Base-by-base conservation (phyloP, 768 basidiomycete genomes). In the Paxillus rubicundulus region DNA sequence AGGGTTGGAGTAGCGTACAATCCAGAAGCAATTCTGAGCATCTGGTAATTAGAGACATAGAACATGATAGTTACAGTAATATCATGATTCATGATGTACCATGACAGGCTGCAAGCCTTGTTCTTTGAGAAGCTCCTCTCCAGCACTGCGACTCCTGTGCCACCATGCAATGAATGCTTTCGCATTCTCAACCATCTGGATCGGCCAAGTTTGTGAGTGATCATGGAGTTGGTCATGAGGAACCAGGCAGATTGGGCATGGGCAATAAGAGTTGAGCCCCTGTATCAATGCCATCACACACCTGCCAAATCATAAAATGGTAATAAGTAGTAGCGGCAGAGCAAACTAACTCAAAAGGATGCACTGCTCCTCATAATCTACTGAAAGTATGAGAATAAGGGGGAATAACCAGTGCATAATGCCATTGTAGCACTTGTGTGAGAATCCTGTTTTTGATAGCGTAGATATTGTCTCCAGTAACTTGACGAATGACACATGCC, bases 331-430 rank as follows among this genome's bases (percentile, higher is more conserved):
- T n/a, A n/a, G n/a, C n/a, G n/a, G n/a, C n/a, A n/a, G n/a, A n/a
- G n/a, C n/a, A n/a, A n/a, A n/a, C n/a, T n/a, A n/a, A n/a, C n/a
- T n/a, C 17, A 28, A 45, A 52, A 41, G 14, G 45, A 45, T 71
- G 27, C 65, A 77, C 76, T 72, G 70, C 63, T 78, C 75, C 53
- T 77, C 71, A 49, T 74, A 78, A 45, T 77, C 75, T 33, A 73
- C 66, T n/a, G 68, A 70, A 5, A 74, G 49, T 8, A 75, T 72
- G 0, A 73, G 37, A 30, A 77, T 62, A 21, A 69, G 38, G 9
- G 74, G 75, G 41, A 61, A 76, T 1, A 77, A 45, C 16, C 36
- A 54, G 1, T 65, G 65, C 6, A 36, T 9, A 14, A 69, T 28
- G 14, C 16, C 54, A 2, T 50, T 52, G 51, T 73, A 66, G 8